Evolutionary conservation across 2,329 filamentous ascomycete species (phyloP).

Genomic region (Dothistroma pini): DNA sequence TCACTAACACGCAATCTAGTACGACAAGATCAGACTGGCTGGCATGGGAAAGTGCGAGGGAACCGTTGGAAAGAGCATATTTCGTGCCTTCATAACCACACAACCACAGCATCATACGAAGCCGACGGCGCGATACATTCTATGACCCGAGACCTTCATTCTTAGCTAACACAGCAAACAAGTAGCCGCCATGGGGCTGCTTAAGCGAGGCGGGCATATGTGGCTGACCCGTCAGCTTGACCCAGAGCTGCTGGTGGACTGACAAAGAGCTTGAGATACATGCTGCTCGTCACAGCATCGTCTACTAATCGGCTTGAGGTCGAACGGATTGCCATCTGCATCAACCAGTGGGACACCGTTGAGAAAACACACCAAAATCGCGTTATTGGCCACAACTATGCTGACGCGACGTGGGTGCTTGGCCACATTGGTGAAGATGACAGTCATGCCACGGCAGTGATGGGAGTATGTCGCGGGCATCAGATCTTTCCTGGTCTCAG

Average conservation of each 20-base stretch:
- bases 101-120: neutral
- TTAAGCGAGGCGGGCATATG: neutral
- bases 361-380: conserved; percentile 4
- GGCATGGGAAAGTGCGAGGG: conserved; percentile 81
- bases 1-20: conserved; percentile 46
- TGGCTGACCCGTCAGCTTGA: neutral
- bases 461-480: neutral
- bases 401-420: neutral
- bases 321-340: neutral
- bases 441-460: neutral
- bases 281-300: no score
- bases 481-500: neutral
- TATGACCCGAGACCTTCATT: neutral
- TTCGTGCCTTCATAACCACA: conserved; percentile 29
- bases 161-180: neutral
- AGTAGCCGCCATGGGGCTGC: neutral
- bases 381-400: conserved; percentile 3
- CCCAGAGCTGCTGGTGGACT: neutral
- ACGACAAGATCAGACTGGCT: conserved; percentile 97
- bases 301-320: no score
- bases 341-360: conserved; percentile 2
- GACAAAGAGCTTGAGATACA: neutral
- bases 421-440: conserved; percentile 3
- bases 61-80: conserved; percentile 60
- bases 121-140: neutral